Conservation (phyloP, 371 early-diverging fungal species). For the Mucor circinelloides region DNA sequence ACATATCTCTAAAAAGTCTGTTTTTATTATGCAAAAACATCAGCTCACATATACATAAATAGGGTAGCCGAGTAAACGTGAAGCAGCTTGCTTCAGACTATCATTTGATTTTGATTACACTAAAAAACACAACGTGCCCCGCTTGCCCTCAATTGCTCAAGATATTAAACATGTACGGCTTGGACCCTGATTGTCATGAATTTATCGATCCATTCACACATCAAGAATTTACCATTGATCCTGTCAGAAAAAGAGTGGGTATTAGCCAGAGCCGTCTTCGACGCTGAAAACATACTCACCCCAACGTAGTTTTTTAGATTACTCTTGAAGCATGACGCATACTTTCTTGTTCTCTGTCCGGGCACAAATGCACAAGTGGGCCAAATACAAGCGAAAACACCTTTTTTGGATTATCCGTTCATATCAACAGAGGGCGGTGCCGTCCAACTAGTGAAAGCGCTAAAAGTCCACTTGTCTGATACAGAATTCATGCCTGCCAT, state of each 20-base stretch:
- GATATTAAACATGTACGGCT: constrained; percentile 43
- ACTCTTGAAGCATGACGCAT: constrained; percentile 41
- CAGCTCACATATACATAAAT: neutral
- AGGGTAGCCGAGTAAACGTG: constrained; percentile 38
- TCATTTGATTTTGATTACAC: constrained; percentile 38
- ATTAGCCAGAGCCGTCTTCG: neutral
- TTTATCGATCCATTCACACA: constrained; percentile 39
- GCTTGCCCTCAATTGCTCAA: constrained; percentile 41
- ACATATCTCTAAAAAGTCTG: neutral
- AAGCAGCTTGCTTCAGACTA: constrained; percentile 24
- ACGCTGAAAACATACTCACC: neutral
- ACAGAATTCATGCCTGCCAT: constrained; percentile 43
- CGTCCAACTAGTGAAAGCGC: constrained; percentile 23
- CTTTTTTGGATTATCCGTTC: constrained; percentile 43
- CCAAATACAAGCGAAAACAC: constrained; percentile 27
- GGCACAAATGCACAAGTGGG: constrained; percentile 29
- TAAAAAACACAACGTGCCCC: constrained; percentile 36
- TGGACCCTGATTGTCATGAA: constrained; percentile 22
- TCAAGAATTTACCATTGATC: constrained; percentile 19
- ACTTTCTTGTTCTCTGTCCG: constrained; percentile 47
- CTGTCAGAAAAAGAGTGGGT: constrained; percentile 3
- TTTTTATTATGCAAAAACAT: neutral
- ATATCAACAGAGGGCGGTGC: constrained; percentile 28
- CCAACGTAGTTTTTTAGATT: constrained; percentile 31
- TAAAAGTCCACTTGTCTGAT: constrained; percentile 37